Percentiles rank a stretch among this genome's conserved stretches.
Evolutionary conservation across 73 alveolate genomes (phyloP).

Genomic region (Symbiodinium natans): DNA sequence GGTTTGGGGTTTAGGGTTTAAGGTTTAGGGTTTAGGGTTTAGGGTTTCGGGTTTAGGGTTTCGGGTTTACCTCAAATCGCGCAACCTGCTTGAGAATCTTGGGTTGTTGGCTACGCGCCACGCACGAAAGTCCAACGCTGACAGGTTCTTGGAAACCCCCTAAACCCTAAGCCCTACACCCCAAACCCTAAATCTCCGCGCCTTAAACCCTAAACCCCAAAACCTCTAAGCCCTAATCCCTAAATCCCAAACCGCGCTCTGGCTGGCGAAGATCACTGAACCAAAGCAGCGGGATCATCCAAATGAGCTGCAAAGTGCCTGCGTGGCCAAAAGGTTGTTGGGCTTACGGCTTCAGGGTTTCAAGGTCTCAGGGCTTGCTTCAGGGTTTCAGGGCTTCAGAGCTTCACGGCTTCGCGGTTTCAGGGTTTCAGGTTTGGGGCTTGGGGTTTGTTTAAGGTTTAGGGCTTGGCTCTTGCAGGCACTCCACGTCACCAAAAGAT

Average conservation of each 20-base stretch:
- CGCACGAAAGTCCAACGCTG: too few relatives aligned
- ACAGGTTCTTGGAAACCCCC: neutral
- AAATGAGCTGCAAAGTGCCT: slow-evolving; percentile 26
- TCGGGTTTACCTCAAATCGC: too few relatives aligned
- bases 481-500: too few relatives aligned
- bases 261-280: neutral
- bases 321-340: neutral
- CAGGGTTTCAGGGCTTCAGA: neutral
- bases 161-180: neutral
- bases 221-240: neutral
- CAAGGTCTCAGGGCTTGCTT: neutral
- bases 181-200: neutral
- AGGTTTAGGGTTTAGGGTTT: too few relatives aligned
- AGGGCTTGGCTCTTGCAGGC: too few relatives aligned
- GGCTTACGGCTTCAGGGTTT: neutral
- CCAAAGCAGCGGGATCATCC: slow-evolving; percentile 87
- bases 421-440: neutral
- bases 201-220: neutral
- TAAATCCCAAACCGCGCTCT: neutral
- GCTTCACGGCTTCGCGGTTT: too few relatives aligned
- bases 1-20: neutral
- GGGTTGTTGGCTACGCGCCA: too few relatives aligned
- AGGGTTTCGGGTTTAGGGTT: too few relatives aligned
- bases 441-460: neutral
- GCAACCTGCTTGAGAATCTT: too few relatives aligned